These are phyloP conservation scores for Botrytis cinerea DNA, from an alignment of 2,329 filamentous ascomycete species.

Conservation along the genomic window DNA sequence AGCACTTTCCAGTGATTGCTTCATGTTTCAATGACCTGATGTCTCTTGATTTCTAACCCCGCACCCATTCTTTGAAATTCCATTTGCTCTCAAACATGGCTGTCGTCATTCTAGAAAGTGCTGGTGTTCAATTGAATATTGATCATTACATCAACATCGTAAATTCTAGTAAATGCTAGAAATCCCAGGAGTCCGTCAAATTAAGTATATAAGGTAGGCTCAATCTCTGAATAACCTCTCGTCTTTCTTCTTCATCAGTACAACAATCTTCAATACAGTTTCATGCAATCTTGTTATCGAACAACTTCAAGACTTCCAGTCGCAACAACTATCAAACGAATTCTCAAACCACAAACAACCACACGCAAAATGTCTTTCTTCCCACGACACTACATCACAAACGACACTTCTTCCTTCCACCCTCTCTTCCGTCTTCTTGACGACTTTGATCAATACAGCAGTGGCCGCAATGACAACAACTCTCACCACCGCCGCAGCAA, in stretches of 20 bases:
- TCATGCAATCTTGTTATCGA: conserved; percentile 23
- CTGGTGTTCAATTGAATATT: conserved; percentile 1
- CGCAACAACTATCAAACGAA: conserved; percentile 22
- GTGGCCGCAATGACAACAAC: conserved; percentile 16
- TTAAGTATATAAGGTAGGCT: conserved; percentile 22
- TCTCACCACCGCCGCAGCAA: conserved; percentile 30
- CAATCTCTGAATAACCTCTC: not conserved
- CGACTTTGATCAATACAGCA: conserved; percentile 60
- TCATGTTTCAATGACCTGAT: conserved; percentile 14
- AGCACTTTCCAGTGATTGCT: conserved; percentile 10
- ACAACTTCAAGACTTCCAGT: conserved; percentile 24
- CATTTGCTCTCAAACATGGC: conserved; percentile 8
- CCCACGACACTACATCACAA: conserved; percentile 49
- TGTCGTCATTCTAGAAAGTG: conserved; percentile 4
- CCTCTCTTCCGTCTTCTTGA: conserved; percentile 66
- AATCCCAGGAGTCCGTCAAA: not conserved
- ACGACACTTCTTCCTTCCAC: conserved; percentile 49
- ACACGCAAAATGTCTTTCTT: conserved; percentile 61
- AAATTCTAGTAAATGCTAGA: conserved; percentile 23
- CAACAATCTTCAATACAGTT: conserved; percentile 25
- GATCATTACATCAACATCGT: not conserved
- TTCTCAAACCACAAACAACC: conserved; percentile 34
- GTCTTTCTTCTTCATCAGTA: conserved; percentile 22
- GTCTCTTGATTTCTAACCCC: conserved; percentile 7
- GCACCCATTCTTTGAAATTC: conserved; percentile 13